Evolutionary conservation across 148 eudicot species (phyloP).

Genomic region (Cornus kousa): DNA sequence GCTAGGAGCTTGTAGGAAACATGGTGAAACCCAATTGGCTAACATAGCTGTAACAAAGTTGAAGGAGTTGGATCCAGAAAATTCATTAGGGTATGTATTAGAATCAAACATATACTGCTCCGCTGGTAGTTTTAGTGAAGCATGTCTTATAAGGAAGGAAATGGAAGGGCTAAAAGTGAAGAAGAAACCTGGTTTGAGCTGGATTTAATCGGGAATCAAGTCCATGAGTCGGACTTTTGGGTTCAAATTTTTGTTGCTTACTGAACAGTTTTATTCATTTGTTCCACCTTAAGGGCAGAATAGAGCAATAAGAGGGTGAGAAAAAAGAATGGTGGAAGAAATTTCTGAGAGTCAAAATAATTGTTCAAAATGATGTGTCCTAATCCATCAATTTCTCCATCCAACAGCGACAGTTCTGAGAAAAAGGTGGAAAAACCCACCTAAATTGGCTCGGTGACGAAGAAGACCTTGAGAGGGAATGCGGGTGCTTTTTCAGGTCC

Average conservation of each 20-base stretch:
- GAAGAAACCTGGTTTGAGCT: constrained; percentile 57
- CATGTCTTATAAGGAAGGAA: constrained; percentile 35
- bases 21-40: constrained; percentile 40
- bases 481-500: too few species aligned
- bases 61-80: constrained; percentile 49
- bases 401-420: too few species aligned
- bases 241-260: constrained; percentile 7
- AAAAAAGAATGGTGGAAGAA: too few species aligned
- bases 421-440: too few species aligned
- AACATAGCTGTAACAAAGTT: constrained; percentile 35
- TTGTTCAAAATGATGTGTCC: too few species aligned
- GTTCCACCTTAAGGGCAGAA: too few species aligned
- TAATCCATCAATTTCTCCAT: too few species aligned
- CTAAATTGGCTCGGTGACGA: too few species aligned
- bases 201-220: constrained; percentile 38
- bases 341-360: too few species aligned
- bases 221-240: constrained; percentile 45
- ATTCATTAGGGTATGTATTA: constrained; percentile 45
- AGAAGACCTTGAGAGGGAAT: too few species aligned
- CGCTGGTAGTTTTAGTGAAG: constrained; percentile 38
- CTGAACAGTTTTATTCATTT: too few species aligned
- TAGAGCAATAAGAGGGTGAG: too few species aligned
- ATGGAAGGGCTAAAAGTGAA: constrained; percentile 40
- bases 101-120: constrained; percentile 45
- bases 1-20: constrained; percentile 53